Evolutionary conservation across 108 stramenopile species (phyloP).

Genomic region (Nannochloropsis salina): DNA sequence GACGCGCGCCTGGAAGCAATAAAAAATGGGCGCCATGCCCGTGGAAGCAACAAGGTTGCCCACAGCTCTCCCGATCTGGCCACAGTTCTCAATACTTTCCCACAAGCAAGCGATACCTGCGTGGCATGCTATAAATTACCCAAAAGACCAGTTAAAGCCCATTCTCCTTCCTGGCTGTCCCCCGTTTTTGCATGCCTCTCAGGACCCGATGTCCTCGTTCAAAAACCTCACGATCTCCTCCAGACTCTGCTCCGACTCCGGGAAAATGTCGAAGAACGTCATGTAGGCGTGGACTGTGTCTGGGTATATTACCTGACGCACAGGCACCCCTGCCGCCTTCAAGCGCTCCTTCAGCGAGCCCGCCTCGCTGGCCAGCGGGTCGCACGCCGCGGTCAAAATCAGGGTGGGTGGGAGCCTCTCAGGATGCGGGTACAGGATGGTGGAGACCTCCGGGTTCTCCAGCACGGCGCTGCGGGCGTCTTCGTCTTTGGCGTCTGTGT

Average conservation of each 20-base stretch:
- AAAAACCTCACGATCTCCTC: constrained; percentile 12
- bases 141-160: too few relatives aligned
- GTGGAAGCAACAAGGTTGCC: too few relatives aligned
- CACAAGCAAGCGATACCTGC: too few relatives aligned
- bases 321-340: neutral
- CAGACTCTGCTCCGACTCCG: neutral
- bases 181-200: neutral
- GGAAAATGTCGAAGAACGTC: neutral
- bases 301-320: neutral
- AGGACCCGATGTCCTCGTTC: neutral
- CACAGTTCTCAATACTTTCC: too few relatives aligned
- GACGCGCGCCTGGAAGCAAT: too few relatives aligned
- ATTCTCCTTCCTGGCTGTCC: neutral
- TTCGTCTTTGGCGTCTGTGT: neutral
- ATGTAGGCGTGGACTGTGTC: neutral
- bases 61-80: too few relatives aligned
- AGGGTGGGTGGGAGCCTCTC: neutral
- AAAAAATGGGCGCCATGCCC: too few relatives aligned
- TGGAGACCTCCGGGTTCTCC: neutral
- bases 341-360: neutral
- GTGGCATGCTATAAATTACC: too few relatives aligned
- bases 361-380: neutral
- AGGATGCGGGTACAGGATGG: neutral
- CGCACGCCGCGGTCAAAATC: neutral
- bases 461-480: neutral